Conservation (phyloP, 306 rosid species). For the Rosa rugosa region DNA sequence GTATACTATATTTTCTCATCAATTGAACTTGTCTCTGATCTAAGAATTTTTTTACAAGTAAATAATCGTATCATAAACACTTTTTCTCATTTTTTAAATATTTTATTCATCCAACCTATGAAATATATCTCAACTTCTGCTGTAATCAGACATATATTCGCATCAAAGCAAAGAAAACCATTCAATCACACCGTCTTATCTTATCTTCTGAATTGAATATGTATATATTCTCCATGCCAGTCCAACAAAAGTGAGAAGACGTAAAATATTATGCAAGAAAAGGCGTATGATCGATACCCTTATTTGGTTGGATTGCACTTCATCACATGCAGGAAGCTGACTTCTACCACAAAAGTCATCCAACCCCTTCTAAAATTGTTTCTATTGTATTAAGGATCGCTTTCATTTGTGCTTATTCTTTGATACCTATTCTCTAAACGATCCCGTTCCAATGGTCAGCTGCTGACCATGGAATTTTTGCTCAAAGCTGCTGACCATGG, state of each 20-base stretch:
- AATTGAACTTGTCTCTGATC: neutral
- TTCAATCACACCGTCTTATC: slow-evolving; percentile 3
- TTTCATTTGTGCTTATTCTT: neutral
- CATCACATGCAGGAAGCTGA: slow-evolving; percentile 5
- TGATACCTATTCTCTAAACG: too few species aligned
- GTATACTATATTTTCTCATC: too few species aligned
- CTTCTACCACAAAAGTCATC: neutral
- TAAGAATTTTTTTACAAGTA: too few species aligned
- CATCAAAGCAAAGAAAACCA: slow-evolving; percentile 1
- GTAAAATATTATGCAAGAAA: neutral
- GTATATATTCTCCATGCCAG: neutral
- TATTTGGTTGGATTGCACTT: neutral
- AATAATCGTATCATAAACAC: neutral
- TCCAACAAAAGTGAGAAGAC: neutral
- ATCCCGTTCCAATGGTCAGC: too few species aligned
- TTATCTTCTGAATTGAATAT: slow-evolving; percentile 6
- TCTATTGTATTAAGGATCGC: too few species aligned
- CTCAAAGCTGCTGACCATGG: too few species aligned
- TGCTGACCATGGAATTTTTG: too few species aligned
- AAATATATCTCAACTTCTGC: neutral
- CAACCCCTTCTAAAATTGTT: neutral
- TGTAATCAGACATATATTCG: neutral
- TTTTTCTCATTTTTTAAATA: neutral
- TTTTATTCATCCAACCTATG: neutral
- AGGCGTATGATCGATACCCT: neutral